Evolutionary conservation across 176 grass and related monocot species (phyloP).

Genomic region (Elaeis guineensis): DNA sequence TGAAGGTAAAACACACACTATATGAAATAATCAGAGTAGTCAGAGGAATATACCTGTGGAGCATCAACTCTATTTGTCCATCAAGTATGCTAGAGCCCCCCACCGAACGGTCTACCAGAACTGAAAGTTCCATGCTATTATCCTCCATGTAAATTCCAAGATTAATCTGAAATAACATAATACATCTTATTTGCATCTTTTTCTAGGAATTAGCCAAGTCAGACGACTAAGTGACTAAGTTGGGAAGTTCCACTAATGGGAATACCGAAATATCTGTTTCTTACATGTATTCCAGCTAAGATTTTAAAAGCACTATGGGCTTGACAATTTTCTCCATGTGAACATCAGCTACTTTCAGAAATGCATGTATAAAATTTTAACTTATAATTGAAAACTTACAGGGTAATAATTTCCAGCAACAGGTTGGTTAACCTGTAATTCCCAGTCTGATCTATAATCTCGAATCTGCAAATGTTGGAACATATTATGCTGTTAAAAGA

Average conservation of each 20-base stretch:
- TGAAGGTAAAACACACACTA: no score
- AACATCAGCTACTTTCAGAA: no score
- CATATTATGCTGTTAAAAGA: background rate
- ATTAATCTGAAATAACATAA: constrained; percentile 56
- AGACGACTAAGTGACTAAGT: background rate
- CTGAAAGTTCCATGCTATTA: constrained; percentile 65
- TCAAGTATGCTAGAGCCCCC: constrained; percentile 82
- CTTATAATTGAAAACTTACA: constrained; percentile 35
- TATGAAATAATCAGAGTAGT: constrained; percentile 11
- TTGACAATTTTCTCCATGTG: no score
- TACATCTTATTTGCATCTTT: background rate
- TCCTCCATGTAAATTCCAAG: constrained; percentile 92
- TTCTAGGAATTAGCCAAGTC: constrained; percentile 7
- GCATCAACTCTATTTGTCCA: constrained; percentile 91
- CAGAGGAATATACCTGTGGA: constrained; percentile 50
- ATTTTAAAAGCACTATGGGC: no score
- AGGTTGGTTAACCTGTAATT: constrained; percentile 81
- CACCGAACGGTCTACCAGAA: constrained; percentile 79
- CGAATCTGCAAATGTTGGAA: constrained; percentile 51
- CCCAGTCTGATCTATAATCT: constrained; percentile 84
- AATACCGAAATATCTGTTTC: no score
- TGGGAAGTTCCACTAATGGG: no score
- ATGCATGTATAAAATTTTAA: no score
- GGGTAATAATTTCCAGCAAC: constrained; percentile 97
- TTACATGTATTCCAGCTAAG: no score